Evolutionary conservation across 805 yeast genomes (phyloP), one percentile per base, ranked within the genome.

Genomic region (Nematodospora valgi): DNA sequence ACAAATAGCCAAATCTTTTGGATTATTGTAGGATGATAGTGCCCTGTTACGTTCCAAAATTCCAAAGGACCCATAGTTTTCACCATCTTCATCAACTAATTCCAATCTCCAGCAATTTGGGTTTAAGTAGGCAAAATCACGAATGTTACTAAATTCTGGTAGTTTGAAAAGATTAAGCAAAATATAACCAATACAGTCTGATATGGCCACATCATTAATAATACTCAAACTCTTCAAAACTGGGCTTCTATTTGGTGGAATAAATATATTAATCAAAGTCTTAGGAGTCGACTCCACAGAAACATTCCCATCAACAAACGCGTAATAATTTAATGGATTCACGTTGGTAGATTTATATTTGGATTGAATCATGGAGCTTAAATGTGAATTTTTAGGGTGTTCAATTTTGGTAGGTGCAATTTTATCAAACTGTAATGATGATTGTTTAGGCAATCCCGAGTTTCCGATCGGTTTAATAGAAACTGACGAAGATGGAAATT

Each of bases 51-150:
- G 65, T 29, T 83, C 91, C 37, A 93, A 63, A 1, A 89, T 77
- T 2, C 98, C 98, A 64, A 93, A 89, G 34, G 87, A 86, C 46
- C 94, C 98, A 35, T 86, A 88, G 24, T 85, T 81, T 33, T 94
- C 96, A 6, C 91, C 91, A 53, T 89, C 97, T 33, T 91, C 98
- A 54, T 93, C 98, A 1, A 84, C 88, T 15, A 91, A 68, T 38
- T 84, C 84, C 22, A 91, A 51, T 35, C 81, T 70, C 93, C 95
- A 87, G 40, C 59, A 57, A 48, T 83, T 82, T 0, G 89, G 84
- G 41, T 82, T 76, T 21, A 55, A 35, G 20, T 34, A 33, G 3
- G 27, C 23, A 2, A 30, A 13, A 4, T 37, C 37, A 1, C 38
- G 14, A 32, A 48, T 4, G 46, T 60, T 35, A 42, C 54, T 35